Evolutionary conservation across 2,329 filamentous ascomycete species (phyloP), one percentile per base, ranked within the genome.

Genomic region (Juglanconis oblonga): DNA sequence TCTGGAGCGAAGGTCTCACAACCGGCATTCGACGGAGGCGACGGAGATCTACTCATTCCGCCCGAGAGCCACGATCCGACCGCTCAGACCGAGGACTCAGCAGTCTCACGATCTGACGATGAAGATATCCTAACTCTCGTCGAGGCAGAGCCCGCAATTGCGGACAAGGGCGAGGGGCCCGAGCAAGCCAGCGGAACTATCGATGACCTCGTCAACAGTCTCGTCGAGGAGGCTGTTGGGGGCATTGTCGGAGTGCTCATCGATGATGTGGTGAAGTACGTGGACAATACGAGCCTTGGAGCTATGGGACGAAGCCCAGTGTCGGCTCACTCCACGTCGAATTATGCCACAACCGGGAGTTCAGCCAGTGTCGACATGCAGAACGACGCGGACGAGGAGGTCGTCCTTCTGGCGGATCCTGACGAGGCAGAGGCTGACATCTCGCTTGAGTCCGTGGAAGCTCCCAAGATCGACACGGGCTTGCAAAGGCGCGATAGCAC

Each of bases 401-500:
- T 62, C 4, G 17, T 62, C n/a, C 32, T 58, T 0, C 29, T 58
- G 24, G 14, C 31, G 13, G 17, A 36, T 8, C 32, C 17, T 7
- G 11, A 4, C n/a, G 13, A 40, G 11, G 32, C 13, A 4, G 42
- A 49, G 3, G 17, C 9, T 10, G 45, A 31, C 45, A 13, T 11
- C 45, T 48, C 45, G 24, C 24, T 31, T 4, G 24, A 31, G 17
- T 48, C 45, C 45, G 45, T 48, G 3, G 45, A 48, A 9, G 24
- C 45, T 31, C 45, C 45, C 5, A 8, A 17, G 4, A 17, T 31
- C 8, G 24, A 11, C 8, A 3, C 45, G 9, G 45, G 14, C 4
- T 6, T 47, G 45, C 5, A 2, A 2, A 2, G 67, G 69, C 55
- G 61, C 66, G 45, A 70, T 69, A 55, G 66, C 45, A 29, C 45